These are phyloP conservation scores for Scedosporium boydii DNA, from an alignment of 2,329 filamentous ascomycete species.

Conservation along the genomic window DNA sequence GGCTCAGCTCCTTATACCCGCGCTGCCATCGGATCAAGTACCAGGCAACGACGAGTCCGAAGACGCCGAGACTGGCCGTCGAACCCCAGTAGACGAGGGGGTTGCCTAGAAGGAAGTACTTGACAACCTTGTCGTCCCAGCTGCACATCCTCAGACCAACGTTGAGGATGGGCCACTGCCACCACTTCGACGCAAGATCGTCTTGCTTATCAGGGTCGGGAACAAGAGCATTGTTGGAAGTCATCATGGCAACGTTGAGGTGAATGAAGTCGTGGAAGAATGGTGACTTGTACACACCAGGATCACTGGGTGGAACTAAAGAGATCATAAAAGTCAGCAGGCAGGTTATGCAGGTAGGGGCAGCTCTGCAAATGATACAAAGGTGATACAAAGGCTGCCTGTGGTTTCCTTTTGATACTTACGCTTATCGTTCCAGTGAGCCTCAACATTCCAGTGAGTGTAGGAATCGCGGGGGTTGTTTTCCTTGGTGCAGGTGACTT, in stretches of 20 bases:
- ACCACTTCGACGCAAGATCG: slow-evolving; percentile 90
- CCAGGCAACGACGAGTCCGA: slow-evolving; percentile 66
- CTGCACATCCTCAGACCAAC: slow-evolving; percentile 97
- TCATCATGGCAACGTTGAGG: slow-evolving; percentile 99
- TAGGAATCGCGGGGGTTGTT: slow-evolving; percentile 90
- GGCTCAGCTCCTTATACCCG: slow-evolving; percentile 74
- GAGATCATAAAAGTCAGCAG: neutral
- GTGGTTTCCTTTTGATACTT: slow-evolving; percentile 30
- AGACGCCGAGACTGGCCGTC: slow-evolving; percentile 65
- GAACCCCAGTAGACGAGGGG: slow-evolving; percentile 93
- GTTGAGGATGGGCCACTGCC: slow-evolving; percentile 96
- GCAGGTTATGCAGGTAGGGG: too few relatives aligned
- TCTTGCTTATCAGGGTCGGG: slow-evolving; percentile 99
- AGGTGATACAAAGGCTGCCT: too few relatives aligned
- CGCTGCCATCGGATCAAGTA: slow-evolving; percentile 94
- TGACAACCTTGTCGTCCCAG: slow-evolving; percentile 91
- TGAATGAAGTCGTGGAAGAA: slow-evolving; percentile 98
- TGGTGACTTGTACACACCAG: slow-evolving; percentile 88
- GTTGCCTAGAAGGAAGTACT: slow-evolving; percentile 98
- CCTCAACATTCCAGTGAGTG: slow-evolving; percentile 98
- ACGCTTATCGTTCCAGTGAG: slow-evolving; percentile 89
- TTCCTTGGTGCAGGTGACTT: slow-evolving; percentile 87
- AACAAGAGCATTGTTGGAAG: slow-evolving; percentile 95
- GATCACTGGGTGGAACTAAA: slow-evolving; percentile 75
- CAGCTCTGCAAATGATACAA: too few relatives aligned